Percentiles rank a stretch among this genome's conserved stretches.
phyloP scores from a whole-genome alignment of 306 rosid species.

The Malus domestica region ASM211411v1 NC_041793.1:34730501-34731000 shows the following conservation, averaged over 20 bases:
- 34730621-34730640: background rate
- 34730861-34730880: too few relatives aligned
- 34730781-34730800: too few relatives aligned
- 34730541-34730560: background rate
- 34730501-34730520: background rate
- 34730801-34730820: too few relatives aligned
- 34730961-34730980: background rate
- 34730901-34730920: too few relatives aligned
- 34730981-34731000: background rate
- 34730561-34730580: background rate
- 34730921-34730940: background rate
- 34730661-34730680: background rate
- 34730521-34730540: background rate
- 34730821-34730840: too few relatives aligned
- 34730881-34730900: too few relatives aligned
- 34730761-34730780: too few relatives aligned
- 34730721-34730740: background rate
- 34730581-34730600: background rate
- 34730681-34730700: background rate
- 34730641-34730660: background rate
- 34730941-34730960: background rate
- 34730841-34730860: too few relatives aligned
- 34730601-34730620: background rate
- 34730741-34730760: too few relatives aligned
- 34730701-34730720: too few relatives aligned